Percentiles rank a stretch among this genome's conserved stretches.
Conservation (phyloP, 768 basidiomycete genomes). For the Scleroderma bovista region DNA sequence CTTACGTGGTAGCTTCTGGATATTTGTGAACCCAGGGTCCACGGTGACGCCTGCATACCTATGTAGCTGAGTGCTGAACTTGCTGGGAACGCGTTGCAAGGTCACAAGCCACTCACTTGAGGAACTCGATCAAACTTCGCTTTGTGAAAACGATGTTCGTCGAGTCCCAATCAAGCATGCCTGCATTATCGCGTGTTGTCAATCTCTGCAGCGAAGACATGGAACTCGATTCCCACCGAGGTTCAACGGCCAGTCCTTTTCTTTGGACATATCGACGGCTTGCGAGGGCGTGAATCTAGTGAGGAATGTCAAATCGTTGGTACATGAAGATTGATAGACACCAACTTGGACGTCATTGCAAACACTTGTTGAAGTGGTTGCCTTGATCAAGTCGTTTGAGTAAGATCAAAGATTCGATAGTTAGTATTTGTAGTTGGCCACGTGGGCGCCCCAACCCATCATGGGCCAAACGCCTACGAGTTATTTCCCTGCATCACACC, state of each 20-base stretch:
- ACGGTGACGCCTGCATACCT: slow-evolving; percentile 74
- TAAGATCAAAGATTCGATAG: too few species aligned
- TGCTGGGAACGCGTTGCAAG: slow-evolving; percentile 6
- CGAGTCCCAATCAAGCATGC: slow-evolving; percentile 77
- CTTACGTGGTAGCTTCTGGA: slow-evolving; percentile 71
- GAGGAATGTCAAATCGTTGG: background rate
- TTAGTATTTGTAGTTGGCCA: too few species aligned
- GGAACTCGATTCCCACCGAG: slow-evolving; percentile 42
- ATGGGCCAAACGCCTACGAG: too few species aligned
- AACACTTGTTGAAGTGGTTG: too few species aligned
- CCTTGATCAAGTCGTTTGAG: slow-evolving; percentile 12
- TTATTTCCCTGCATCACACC: too few species aligned
- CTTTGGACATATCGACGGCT: slow-evolving; percentile 55
- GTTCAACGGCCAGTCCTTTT: slow-evolving; percentile 66
- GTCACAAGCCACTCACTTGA: slow-evolving; percentile 46
- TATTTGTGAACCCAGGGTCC: slow-evolving; percentile 69
- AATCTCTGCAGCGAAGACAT: background rate
- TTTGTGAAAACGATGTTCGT: slow-evolving; percentile 79
- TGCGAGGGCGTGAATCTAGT: slow-evolving; percentile 54
- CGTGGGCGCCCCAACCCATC: too few species aligned
- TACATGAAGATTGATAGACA: too few species aligned
- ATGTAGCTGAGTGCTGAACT: slow-evolving; percentile 19
- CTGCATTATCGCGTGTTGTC: slow-evolving; percentile 32
- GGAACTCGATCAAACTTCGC: slow-evolving; percentile 67
- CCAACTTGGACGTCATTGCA: too few species aligned